These are phyloP conservation scores for Voacanga thouarsii DNA, from an alignment of 257 asterid species.

Conservation along the genomic window DNA sequence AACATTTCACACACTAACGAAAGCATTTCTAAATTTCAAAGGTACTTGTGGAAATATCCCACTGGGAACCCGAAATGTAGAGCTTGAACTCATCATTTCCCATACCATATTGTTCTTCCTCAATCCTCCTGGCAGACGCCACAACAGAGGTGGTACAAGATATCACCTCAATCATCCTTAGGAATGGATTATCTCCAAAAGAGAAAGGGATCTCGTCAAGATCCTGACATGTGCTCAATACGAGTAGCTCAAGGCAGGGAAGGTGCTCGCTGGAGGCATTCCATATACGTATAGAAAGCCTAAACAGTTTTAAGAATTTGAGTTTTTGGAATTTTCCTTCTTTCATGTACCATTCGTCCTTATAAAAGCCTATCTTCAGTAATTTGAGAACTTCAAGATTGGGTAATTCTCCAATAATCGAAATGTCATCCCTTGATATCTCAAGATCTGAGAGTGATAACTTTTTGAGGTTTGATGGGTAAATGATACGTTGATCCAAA, in stretches of 20 bases:
- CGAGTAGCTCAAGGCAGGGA: constrained; percentile 3
- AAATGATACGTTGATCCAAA: neutral
- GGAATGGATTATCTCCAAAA: neutral
- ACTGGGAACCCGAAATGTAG: neutral
- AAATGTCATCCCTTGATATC: neutral
- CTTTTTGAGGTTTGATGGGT: neutral
- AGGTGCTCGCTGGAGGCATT: neutral
- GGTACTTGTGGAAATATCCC: too few species aligned
- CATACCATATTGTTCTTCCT: neutral
- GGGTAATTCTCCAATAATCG: neutral
- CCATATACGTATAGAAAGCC: neutral
- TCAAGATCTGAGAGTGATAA: neutral
- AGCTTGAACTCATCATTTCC: neutral
- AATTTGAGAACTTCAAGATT: constrained; percentile 9
- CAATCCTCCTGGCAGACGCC: neutral
- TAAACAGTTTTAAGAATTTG: neutral
- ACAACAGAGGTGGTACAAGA: neutral
- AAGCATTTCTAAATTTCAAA: too few species aligned
- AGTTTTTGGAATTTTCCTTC: constrained; percentile 3
- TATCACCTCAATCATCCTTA: neutral
- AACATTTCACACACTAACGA: too few species aligned
- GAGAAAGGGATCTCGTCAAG: neutral
- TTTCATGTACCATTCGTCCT: neutral
- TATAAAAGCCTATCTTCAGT: neutral
- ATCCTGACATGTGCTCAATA: neutral